phyloP scores from a whole-genome alignment of 164 flowering plant species.

The Magnolia changhungtana region DNA sequence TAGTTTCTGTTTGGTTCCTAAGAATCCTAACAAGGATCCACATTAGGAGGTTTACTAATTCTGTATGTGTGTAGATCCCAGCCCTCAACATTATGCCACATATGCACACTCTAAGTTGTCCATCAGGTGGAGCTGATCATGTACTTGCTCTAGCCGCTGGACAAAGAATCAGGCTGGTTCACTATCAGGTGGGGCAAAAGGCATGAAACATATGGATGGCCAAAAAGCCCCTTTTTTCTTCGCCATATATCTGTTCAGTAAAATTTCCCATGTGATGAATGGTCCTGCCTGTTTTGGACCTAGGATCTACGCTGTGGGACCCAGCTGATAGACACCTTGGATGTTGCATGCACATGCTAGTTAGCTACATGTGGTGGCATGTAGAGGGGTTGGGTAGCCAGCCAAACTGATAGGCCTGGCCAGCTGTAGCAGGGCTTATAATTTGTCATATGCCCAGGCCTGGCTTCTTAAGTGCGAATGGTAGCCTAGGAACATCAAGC shows the following conservation, averaged over 20 bases:
- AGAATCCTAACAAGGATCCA: neutral
- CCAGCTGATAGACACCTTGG: neutral
- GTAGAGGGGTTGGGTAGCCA: neutral
- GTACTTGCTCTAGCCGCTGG: neutral
- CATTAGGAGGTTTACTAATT: neutral
- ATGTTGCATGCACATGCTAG: neutral
- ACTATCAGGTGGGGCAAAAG: neutral
- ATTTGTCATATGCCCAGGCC: neutral
- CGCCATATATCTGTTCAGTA: neutral
- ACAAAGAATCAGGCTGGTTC: neutral
- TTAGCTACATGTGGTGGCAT: neutral
- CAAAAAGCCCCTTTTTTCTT: neutral
- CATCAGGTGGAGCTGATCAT: neutral
- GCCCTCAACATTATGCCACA: neutral
- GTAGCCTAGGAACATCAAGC: neutral
- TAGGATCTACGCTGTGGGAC: neutral
- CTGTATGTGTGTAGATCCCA: neutral
- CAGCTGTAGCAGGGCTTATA: neutral
- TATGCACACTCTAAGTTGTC: neutral
- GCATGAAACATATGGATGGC: neutral
- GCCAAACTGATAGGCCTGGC: neutral
- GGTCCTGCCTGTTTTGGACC: neutral
- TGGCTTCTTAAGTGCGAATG: neutral
- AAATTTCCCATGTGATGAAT: neutral
- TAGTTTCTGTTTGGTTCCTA: neutral